phyloP scores from a whole-genome alignment of 2,329 filamentous ascomycete species.

The Diaporthe aspalathi region DNA sequence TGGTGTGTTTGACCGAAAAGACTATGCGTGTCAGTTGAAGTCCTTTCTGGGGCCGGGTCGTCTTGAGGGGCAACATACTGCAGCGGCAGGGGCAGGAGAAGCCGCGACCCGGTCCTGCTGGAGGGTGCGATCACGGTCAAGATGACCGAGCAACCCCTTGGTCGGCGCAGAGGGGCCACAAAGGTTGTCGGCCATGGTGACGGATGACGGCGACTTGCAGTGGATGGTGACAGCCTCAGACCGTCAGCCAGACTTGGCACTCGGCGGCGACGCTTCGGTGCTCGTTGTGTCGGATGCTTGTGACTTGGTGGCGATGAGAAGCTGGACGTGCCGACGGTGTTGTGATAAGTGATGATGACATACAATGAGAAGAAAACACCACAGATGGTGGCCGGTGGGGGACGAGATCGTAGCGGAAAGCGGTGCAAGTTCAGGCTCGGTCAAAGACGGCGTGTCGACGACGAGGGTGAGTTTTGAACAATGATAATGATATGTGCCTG shows the following conservation, averaged over 20 bases:
- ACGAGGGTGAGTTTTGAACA: background rate
- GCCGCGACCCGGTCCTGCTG: conserved; percentile 75
- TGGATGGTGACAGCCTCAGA: conserved; percentile 4
- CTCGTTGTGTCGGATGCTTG: background rate
- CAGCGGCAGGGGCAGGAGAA: conserved; percentile 38
- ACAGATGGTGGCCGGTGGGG: background rate
- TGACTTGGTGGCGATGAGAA: background rate
- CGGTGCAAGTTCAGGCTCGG: conserved; percentile 2
- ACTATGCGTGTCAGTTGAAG: background rate
- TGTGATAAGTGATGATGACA: background rate
- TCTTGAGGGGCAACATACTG: conserved; percentile 41
- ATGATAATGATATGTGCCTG: background rate
- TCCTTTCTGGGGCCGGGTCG: background rate
- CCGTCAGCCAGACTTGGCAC: background rate
- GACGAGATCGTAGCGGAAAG: background rate
- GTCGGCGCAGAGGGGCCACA: conserved; percentile 82
- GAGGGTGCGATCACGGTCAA: conserved; percentile 73
- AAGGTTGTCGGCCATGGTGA: conserved; percentile 57
- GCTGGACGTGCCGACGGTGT: background rate
- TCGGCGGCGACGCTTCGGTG: background rate
- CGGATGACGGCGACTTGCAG: conserved; percentile 33
- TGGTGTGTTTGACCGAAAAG: conserved; percentile 33
- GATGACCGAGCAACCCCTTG: conserved; percentile 78
- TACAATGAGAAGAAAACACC: background rate
- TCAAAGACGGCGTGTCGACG: background rate